Evolutionary conservation across 768 basidiomycete species (phyloP), one percentile per base, ranked within the genome.

Genomic region (Leccinum disarticulatum): DNA sequence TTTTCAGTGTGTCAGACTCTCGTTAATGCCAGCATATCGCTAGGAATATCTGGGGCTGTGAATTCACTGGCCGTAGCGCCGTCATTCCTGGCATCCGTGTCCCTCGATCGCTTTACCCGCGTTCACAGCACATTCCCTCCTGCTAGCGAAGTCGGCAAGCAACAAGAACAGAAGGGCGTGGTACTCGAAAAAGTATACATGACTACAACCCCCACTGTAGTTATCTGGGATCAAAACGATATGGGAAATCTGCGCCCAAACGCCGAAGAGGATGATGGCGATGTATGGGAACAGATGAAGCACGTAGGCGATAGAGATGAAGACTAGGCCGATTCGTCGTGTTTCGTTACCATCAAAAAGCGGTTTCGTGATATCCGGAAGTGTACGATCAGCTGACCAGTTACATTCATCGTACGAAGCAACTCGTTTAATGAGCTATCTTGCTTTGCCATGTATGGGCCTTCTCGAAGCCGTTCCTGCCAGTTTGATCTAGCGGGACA

Each of bases 401-500:
- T 3, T 61, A 1, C 11, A n/a, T 36, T 48, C n/a, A 28, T 52
- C 46, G 15, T 52, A 33, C 28, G 31, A 50, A 10, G 22, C 11
- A 19, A 27, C 33, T 43, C 14, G 9, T 27, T 66, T 57, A 66
- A 36, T 72, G 62, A 4, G 83, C 93, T 66, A 95, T 93, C 70
- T 87, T 80, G 67, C 90, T 93, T 76, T 87, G 83, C 96, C 95
- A 98, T 15, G 79, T 86, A 62, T 86, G 87, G 7, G 87, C 95
- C 63, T 86, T 87, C 75, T 98, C 96, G 72, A 98, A 98, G 4
- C 96, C 96, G 68, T 98, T 97, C 64, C 67, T 75, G 36, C 86
- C 90, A 46, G 76, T 73, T 75, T 86, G 90, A 71, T 92, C 88
- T 92, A 56, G 27, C 60, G 35, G 57, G 50, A 61, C 33, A 62